Percentiles rank a stretch among this genome's conserved stretches.
Evolutionary conservation across 2,329 filamentous ascomycete genomes (phyloP).

Genomic region (Epichloe amarillans): DNA sequence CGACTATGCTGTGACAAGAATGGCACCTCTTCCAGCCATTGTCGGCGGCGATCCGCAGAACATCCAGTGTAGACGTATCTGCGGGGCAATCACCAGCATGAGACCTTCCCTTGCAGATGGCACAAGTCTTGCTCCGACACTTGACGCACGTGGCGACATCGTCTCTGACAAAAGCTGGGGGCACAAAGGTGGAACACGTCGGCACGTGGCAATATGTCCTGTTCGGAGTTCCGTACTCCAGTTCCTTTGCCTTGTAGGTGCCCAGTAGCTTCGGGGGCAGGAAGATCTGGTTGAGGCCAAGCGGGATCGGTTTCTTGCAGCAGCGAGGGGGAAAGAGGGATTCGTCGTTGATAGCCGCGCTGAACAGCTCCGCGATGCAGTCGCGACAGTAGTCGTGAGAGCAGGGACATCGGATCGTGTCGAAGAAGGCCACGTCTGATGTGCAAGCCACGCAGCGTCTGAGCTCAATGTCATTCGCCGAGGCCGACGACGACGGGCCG

Average conservation of each 20-base stretch:
- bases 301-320: conserved; percentile 29
- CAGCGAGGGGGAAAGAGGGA: conserved; percentile 44
- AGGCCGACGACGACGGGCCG: not conserved
- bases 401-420: conserved; percentile 4
- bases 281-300: conserved; percentile 20
- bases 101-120: conserved; percentile 30
- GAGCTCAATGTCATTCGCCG: not conserved
- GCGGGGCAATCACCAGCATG: conserved; percentile 36
- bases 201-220: conserved; percentile 35
- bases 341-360: conserved; percentile 30
- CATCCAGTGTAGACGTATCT: conserved; percentile 24
- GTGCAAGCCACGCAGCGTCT: conserved; percentile 1
- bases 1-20: conserved; percentile 32
- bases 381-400: conserved; percentile 36
- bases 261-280: conserved; percentile 22
- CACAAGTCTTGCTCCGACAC: conserved; percentile 34
- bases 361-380: conserved; percentile 35
- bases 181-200: conserved; percentile 35
- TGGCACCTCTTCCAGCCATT: conserved; percentile 39
- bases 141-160: conserved; percentile 26
- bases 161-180: conserved; percentile 14
- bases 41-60: conserved; percentile 26
- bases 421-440: not conserved
- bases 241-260: conserved; percentile 28
- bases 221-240: conserved; percentile 34